A percentile compares a stretch with the other conserved stretches of the same genome.
phyloP scores from a whole-genome alignment of 1,139 yeast genomes.

The Candida glucosophila region DNA sequence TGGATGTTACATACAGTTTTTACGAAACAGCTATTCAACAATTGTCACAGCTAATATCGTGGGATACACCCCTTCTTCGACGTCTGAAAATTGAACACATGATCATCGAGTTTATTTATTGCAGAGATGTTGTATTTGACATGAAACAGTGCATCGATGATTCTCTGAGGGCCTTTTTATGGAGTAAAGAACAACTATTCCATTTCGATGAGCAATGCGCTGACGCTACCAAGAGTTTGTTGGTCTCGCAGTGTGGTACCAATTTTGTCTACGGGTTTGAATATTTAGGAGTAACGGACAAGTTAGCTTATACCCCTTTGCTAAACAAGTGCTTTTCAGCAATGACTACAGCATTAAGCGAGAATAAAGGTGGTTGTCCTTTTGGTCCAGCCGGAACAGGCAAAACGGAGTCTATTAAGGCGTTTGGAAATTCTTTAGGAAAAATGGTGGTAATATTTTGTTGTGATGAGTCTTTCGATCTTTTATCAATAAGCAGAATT shows the following conservation, averaged over 20 bases:
- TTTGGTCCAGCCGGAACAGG: conserved; percentile 99
- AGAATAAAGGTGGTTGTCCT: conserved; percentile 77
- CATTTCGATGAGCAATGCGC: conserved; percentile 18
- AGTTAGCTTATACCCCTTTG: conserved; percentile 72
- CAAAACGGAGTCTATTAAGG: conserved; percentile 85
- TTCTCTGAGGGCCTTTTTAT: conserved; percentile 13
- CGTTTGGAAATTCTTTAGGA: conserved; percentile 75
- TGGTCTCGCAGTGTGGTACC: conserved; percentile 46
- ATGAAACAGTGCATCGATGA: conserved; percentile 12
- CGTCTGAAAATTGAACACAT: conserved; percentile 49
- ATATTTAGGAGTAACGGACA: conserved; percentile 69
- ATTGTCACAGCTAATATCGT: conserved; percentile 10
- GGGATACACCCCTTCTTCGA: conserved; percentile 19
- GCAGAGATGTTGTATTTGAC: conserved; percentile 30
- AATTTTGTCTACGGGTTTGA: conserved; percentile 66
- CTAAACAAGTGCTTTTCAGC: conserved; percentile 57
- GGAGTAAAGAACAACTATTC: conserved; percentile 52
- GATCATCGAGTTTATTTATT: conserved; percentile 62
- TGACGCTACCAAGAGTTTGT: conserved; percentile 27
- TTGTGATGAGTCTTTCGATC: conserved; percentile 88
- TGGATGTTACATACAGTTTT: conserved; percentile 3
- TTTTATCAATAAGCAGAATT: conserved; percentile 69
- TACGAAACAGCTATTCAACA: conserved; percentile 6
- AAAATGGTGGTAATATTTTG: conserved; percentile 77
- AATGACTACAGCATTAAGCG: conserved; percentile 68